phyloP scores from a whole-genome alignment of 2,329 filamentous ascomycete species.

The Daldinia sp. region DNA sequence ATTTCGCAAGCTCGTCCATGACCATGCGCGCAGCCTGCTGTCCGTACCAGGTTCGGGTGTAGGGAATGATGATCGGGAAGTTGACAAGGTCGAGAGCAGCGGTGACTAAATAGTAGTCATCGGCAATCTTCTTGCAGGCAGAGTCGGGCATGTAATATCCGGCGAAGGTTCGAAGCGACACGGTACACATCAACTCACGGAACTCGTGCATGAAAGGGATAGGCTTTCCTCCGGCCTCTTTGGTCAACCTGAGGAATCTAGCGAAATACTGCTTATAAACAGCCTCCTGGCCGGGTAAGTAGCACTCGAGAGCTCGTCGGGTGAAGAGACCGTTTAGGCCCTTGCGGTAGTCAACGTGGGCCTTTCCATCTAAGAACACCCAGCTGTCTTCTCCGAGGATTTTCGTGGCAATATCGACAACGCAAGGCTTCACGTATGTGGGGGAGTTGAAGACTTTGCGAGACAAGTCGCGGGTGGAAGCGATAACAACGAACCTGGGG shows the following conservation, averaged over 20 bases:
- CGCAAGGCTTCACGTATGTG: conserved; percentile 90
- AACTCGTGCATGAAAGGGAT: conserved; percentile 91
- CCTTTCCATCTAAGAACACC: conserved; percentile 96
- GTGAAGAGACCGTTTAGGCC: conserved; percentile 96
- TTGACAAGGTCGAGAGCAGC: conserved; percentile 97
- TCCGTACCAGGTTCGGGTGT: conserved; percentile 95
- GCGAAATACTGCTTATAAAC: conserved; percentile 91
- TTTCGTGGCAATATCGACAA: conserved; percentile 94
- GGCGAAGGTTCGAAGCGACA: conserved; percentile 96
- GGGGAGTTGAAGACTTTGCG: conserved; percentile 98
- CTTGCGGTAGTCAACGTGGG: conserved; percentile 96
- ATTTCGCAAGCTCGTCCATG: conserved; percentile 87
- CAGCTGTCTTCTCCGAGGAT: conserved; percentile 92
- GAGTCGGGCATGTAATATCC: conserved; percentile 94
- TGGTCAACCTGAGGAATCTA: conserved; percentile 80
- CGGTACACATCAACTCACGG: conserved; percentile 93
- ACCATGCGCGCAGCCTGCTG: conserved; percentile 97
- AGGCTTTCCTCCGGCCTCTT: conserved; percentile 77
- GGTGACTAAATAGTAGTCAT: conserved; percentile 97
- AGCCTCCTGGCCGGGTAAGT: conserved; percentile 92
- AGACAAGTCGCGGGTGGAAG: conserved; percentile 92
- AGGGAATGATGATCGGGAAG: conserved; percentile 96
- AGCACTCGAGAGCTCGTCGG: conserved; percentile 84
- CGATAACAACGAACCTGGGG: conserved; percentile 94
- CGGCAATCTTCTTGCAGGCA: conserved; percentile 90